Percentiles rank a stretch among this genome's conserved stretches.
phyloP scores from a whole-genome alignment of 176 grass and related monocot genomes.

The bread wheat (Triticum aestivum) region DNA sequence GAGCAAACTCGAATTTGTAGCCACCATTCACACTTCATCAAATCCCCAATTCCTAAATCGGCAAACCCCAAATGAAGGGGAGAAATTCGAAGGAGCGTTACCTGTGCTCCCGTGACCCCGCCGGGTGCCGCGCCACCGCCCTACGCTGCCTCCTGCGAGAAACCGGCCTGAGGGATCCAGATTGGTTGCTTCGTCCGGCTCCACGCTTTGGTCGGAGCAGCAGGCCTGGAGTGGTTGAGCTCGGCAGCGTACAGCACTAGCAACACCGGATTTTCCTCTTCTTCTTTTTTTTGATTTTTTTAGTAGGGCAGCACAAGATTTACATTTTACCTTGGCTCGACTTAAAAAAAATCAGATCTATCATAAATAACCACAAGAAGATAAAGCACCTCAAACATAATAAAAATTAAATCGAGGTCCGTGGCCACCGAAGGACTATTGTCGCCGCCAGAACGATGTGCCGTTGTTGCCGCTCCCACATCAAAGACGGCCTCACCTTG shows the following conservation, averaged over 20 bases:
- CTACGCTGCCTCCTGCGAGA: not conserved
- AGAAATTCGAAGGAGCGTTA: not conserved
- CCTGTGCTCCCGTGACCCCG: not conserved
- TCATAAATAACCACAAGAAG: too few relatives aligned
- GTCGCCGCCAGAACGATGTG: too few relatives aligned
- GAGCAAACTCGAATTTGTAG: not conserved
- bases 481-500: too few relatives aligned
- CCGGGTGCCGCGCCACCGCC: not conserved
- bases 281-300: too few relatives aligned
- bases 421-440: too few relatives aligned
- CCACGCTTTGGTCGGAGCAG: not conserved
- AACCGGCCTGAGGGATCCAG: not conserved
- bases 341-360: too few relatives aligned
- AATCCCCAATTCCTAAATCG: constrained; percentile 1
- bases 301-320: too few relatives aligned
- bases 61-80: not conserved
- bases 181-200: not conserved
- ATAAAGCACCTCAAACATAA: too few relatives aligned
- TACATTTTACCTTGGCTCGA: too few relatives aligned
- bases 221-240: constrained; percentile 1
- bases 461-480: too few relatives aligned
- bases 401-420: too few relatives aligned
- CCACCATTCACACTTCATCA: not conserved
- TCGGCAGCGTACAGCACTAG: not conserved
- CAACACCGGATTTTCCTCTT: not conserved